Percentiles rank a stretch among this genome's conserved stretches.
Conservation (phyloP, 257 asterid species). For the Solanum habrochaites region DNA sequence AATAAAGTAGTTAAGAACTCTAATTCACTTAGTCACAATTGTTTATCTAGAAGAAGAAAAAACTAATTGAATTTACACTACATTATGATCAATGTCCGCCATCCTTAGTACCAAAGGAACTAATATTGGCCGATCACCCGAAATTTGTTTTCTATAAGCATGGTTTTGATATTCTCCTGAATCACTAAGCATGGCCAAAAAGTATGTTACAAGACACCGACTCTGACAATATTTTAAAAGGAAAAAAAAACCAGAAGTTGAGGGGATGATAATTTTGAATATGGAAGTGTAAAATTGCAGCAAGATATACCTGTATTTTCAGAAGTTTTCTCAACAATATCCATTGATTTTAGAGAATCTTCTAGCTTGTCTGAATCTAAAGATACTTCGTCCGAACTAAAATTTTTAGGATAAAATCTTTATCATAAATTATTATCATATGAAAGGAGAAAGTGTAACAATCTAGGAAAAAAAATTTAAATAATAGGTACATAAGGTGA, state of each 20-base stretch:
- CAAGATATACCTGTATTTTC: neutral
- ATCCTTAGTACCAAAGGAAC: conserved; percentile 77
- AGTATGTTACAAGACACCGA: neutral
- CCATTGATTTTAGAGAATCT: conserved; percentile 26
- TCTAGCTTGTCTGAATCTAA: conserved; percentile 29
- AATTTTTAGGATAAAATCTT: neutral
- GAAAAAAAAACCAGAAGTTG: neutral
- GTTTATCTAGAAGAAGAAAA: neutral
- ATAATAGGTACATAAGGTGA: too few species aligned
- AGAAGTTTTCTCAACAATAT: conserved; percentile 28
- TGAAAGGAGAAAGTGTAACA: too few species aligned
- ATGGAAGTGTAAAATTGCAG: neutral
- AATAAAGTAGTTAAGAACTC: neutral
- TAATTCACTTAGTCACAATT: neutral
- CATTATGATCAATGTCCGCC: conserved; percentile 98
- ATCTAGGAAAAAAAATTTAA: too few species aligned
- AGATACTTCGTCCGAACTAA: conserved; percentile 7
- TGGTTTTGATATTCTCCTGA: conserved; percentile 18
- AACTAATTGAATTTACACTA: neutral
- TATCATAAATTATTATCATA: too few species aligned
- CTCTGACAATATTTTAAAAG: neutral
- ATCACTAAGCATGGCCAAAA: conserved; percentile 22
- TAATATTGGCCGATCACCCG: conserved; percentile 72
- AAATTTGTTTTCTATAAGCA: conserved; percentile 34
- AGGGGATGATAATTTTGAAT: neutral